These are phyloP conservation scores for Plasmodium yoelii DNA, from an alignment of 169 alveolate species.

Conservation along the genomic window DNA sequence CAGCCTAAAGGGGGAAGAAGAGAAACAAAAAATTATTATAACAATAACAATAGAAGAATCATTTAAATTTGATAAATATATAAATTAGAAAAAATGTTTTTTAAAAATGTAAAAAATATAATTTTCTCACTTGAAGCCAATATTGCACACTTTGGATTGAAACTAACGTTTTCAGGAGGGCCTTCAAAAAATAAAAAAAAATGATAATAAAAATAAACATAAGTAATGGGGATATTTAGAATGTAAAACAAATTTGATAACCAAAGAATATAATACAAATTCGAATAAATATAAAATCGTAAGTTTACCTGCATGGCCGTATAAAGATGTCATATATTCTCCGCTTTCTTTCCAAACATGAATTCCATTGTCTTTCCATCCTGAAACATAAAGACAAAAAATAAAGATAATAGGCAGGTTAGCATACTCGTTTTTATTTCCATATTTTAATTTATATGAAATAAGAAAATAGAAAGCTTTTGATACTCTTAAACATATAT, in stretches of 20 bases:
- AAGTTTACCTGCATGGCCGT: constrained; percentile 60
- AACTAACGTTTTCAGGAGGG: constrained; percentile 59
- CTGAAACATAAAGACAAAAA: constrained; percentile 11
- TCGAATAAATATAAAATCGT: background rate
- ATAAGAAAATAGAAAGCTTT: too few relatives aligned
- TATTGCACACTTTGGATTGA: constrained; percentile 60
- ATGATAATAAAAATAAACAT: background rate
- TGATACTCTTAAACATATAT: background rate
- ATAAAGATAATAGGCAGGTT: background rate
- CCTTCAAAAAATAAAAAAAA: constrained; percentile 11
- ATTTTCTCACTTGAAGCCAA: constrained; percentile 47
- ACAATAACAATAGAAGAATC: too few relatives aligned
- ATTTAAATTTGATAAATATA: too few relatives aligned
- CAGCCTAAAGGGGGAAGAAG: constrained; percentile 32
- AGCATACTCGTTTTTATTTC: too few relatives aligned
- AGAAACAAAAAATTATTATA: background rate
- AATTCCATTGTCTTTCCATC: constrained; percentile 58
- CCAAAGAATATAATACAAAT: background rate
- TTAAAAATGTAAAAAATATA: background rate
- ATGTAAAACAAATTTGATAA: background rate
- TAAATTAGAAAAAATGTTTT: background rate
- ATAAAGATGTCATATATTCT: constrained; percentile 35
- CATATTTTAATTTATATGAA: too few relatives aligned
- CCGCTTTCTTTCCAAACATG: constrained; percentile 67
- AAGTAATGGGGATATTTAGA: background rate